A percentile compares a stretch with the other conserved stretches of the same genome.
phyloP scores from a whole-genome alignment of 140 eudicot species.

The Ambrosia hybrid region DNA sequence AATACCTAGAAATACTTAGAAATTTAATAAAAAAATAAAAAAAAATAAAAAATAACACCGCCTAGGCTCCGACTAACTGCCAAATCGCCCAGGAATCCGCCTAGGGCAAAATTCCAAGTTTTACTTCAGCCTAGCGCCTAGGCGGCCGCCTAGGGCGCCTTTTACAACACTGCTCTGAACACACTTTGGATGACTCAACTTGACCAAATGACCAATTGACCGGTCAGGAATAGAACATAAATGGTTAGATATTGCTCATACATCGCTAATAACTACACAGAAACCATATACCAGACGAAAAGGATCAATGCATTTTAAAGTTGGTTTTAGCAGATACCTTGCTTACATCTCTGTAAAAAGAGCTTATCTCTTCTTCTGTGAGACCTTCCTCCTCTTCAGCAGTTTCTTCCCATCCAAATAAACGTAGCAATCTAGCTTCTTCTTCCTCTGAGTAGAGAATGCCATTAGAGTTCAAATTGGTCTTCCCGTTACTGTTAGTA shows the following conservation, averaged over 20 bases:
- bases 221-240: neutral
- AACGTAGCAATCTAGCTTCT: conserved; percentile 81
- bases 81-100: too few relatives aligned
- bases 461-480: conserved; percentile 33
- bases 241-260: too few relatives aligned
- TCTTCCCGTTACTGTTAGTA: conserved; percentile 36
- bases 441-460: conserved; percentile 65
- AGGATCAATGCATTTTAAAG: neutral
- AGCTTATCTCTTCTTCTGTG: conserved; percentile 84
- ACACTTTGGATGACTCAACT: too few relatives aligned
- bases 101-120: too few relatives aligned
- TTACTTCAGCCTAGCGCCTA: too few relatives aligned
- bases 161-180: too few relatives aligned
- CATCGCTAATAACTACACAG: too few relatives aligned
- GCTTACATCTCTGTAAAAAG: conserved; percentile 59
- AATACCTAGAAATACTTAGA: too few relatives aligned
- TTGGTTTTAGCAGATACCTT: conserved; percentile 30
- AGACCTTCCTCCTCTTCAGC: conserved; percentile 72
- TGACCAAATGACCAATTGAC: neutral
- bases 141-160: too few relatives aligned
- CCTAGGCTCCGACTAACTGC: too few relatives aligned
- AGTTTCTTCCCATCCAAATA: conserved; percentile 88
- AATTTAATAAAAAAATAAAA: too few relatives aligned
- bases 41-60: too few relatives aligned
- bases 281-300: neutral